These are phyloP conservation scores for Ganoderma resinaceum DNA, from an alignment of 1,284 basidiomycete species.

Conservation along the genomic window DNA sequence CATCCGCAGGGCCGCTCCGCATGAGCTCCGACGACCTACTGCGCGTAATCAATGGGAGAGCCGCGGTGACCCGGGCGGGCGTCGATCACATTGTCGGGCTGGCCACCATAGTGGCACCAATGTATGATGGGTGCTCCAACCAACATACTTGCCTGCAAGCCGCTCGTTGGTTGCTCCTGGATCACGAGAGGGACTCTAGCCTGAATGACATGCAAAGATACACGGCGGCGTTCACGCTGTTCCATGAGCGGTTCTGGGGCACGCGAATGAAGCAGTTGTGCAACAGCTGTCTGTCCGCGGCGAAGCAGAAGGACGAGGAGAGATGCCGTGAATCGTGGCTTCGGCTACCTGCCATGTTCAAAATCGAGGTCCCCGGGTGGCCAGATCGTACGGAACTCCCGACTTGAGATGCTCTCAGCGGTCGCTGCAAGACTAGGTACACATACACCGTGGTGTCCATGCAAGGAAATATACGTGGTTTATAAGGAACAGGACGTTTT, in stretches of 20 bases:
- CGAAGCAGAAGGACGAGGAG: not conserved
- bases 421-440: not conserved
- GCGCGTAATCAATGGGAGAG: constrained; percentile 4
- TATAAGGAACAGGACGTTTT: not conserved
- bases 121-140: not conserved
- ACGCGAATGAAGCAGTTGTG: not conserved
- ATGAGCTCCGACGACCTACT: not conserved
- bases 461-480: too few species aligned
- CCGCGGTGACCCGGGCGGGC: not conserved
- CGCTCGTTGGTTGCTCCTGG: not conserved
- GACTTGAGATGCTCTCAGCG: not conserved
- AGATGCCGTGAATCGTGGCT: not conserved
- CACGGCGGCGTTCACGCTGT: not conserved
- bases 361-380: not conserved
- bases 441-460: not conserved
- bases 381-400: not conserved
- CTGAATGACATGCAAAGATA: not conserved
- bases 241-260: not conserved
- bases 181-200: not conserved
- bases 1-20: not conserved
- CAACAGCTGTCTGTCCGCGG: not conserved
- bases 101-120: not conserved
- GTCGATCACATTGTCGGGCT: not conserved
- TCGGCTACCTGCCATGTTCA: not conserved
- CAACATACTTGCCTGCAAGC: not conserved